These are phyloP conservation scores for Bocquillonia castaneifolia DNA, from an alignment of 441 rosid species.

Conservation along the genomic window DNA sequence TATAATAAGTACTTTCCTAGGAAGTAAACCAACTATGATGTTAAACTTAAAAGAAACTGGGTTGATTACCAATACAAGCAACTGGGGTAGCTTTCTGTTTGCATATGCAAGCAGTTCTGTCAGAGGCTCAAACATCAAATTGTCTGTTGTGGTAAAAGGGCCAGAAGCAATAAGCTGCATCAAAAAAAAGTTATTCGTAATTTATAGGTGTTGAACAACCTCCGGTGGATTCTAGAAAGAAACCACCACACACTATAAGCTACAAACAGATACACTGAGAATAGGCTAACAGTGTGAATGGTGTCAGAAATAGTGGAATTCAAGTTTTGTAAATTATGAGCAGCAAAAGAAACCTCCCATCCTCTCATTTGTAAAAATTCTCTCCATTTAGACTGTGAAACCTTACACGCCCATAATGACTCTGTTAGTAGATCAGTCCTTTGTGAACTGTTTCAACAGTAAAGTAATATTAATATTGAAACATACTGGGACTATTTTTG, in stretches of 20 bases:
- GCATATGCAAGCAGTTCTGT: constrained; percentile 74
- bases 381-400: neutral
- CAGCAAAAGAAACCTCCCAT: constrained; percentile 5
- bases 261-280: neutral
- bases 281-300: neutral
- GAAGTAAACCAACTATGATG: neutral
- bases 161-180: constrained; percentile 79
- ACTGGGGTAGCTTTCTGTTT: constrained; percentile 65
- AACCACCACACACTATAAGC: neutral
- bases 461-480: neutral
- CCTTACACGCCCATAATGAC: neutral
- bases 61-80: constrained; percentile 67
- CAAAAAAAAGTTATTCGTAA: constrained; percentile 13
- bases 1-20: neutral
- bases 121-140: constrained; percentile 85
- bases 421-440: neutral
- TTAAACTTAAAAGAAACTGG: neutral
- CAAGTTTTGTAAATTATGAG: neutral
- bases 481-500: neutral
- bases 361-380: neutral
- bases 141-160: constrained; percentile 83
- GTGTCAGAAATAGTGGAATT: neutral
- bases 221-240: constrained; percentile 4
- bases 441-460: neutral
- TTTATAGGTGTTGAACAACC: constrained; percentile 8